Evolutionary conservation across 2,329 filamentous ascomycete species (phyloP), one percentile per base, ranked within the genome.

Genomic region (Exophiala lecanii-corni): DNA sequence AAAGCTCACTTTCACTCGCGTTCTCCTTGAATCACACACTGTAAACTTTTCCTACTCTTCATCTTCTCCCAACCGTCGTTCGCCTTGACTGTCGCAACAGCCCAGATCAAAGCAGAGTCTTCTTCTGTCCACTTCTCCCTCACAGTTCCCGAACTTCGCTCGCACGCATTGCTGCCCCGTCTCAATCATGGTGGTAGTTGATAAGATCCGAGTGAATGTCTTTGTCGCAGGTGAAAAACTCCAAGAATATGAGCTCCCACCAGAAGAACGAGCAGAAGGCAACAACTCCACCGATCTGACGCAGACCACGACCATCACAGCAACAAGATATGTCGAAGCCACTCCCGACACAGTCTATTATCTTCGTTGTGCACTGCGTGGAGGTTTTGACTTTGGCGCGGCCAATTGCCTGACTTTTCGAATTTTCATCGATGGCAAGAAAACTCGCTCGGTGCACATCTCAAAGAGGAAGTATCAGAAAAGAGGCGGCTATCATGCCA

Each of bases 261-360:
- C n/a, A n/a, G 16, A 13, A 7, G 31, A 34, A 9, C 12, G 7
- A 13, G 12, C 12, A 7, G 15, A 7, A 9, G 31, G 31, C 31
- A 9, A 34, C 16, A 17, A 34, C 12, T 15, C 9, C 31, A 9
- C 9, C 31, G 12, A 34, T 15, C 31, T 34, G 15, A n/a, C 31
- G 15, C 7, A 15, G 9, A 15, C 9, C 15, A 15, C 16, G 9
- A 34, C 12, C 12, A 17, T 9, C 9, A 34, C 12, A 9, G 31
- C 9, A 15, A 34, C 31, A 15, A 20, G 25, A 25, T 47, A 43
- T 40, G 36, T 47, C 13, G 40, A 47, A 35, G 40, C 44, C 16
- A 33, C 28, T 2, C 39, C 43, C 2, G 32, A 25, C 9, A 30
- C 23, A 17, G 28, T 41, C 4, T 46, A 39, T n/a, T 12, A 21